Base-by-base conservation (phyloP, 345 rosid genomes). In the Kandelia obovata region DNA sequence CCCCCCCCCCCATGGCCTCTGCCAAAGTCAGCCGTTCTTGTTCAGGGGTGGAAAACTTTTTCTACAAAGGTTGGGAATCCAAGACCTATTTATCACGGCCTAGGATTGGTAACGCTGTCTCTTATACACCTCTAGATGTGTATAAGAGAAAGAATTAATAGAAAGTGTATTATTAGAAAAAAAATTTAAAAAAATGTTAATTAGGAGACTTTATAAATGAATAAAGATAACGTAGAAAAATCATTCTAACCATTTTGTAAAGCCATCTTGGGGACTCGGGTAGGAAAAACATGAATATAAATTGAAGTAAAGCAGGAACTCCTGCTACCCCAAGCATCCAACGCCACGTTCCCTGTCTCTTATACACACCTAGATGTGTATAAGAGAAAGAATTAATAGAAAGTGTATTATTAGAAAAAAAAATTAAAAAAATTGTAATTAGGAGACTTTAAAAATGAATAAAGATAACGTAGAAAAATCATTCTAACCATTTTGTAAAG, bases 241-340 rank as follows among this genome's bases (percentile, higher is more conserved):
- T 53, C 6, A 23, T 55, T 7, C 20, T 4, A 8, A 86, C 93
- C 85, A 77, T 65, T 59, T 85, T 73, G 67, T 83, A 95, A 26
- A 92, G 89, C 92, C 93, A 95, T 73, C 96, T 78, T 1, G 99
- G 99, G 73, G 97, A 92, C 60, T 95, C 99, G 0, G 99, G 96
- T 0, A 95, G 81, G 1, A 78, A 80, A 10, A 81, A 6, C 97
- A 95, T 88, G 51, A 92, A 67, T 19, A 80, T 0, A 47, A 95
- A 80, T 72, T 95, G 99, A 79, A 90, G 59, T 0, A 84, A 1
- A 0, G 96, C 91, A 1, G 97, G 97, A 2, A 81, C 9, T 7
- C 83, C 93, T 0, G 93, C 93, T 0, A 95, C 69, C 2, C 99
- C 99, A 28, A 92, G 89, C 99, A 94, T 92, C 96, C 99, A 92